Conservation (phyloP, 345 rosid species). For the Rhodomyrtus tomentosa region DNA sequence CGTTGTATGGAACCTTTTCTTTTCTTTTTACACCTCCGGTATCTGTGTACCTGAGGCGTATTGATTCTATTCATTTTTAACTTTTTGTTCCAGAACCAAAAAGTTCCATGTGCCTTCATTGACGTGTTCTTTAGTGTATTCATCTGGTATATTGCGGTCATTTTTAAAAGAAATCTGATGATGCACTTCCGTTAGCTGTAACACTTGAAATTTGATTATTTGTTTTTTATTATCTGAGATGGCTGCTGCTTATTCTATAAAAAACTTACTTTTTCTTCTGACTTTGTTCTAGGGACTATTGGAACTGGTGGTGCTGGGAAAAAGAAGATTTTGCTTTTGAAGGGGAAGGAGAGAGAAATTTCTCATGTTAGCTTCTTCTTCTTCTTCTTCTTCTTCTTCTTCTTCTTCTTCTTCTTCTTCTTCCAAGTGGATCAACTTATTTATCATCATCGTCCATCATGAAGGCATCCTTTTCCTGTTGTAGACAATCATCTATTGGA, state of each 20-base stretch:
- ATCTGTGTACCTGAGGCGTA: not conserved
- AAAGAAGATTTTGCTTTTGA: constrained; percentile 44
- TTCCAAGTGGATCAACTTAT: not conserved
- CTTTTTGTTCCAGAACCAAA: not conserved
- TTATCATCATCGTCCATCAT: not conserved
- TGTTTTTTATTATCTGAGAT: not conserved
- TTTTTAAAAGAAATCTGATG: not conserved
- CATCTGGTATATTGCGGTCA: not conserved
- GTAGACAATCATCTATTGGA: not conserved
- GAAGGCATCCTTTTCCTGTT: not conserved
- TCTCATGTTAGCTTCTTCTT: constrained; percentile 26
- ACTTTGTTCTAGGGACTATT: constrained; percentile 5
- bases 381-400: constrained; percentile 3
- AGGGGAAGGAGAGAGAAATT: constrained; percentile 56
- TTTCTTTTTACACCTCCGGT: not conserved
- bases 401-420: not conserved
- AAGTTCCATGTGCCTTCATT: not conserved
- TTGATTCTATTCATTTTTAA: not conserved
- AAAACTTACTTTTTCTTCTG: constrained; percentile 11
- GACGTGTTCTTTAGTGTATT: not conserved
- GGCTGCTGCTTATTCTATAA: not conserved
- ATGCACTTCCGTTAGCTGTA: not conserved
- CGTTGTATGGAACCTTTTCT: not conserved
- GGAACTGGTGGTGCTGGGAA: constrained; percentile 24
- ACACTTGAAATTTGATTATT: not conserved